A percentile compares a stretch with the other conserved stretches of the same genome.
Conservation (phyloP, 2,329 filamentous ascomycete genomes). For the Aspergillus puulaauensis region DNA sequence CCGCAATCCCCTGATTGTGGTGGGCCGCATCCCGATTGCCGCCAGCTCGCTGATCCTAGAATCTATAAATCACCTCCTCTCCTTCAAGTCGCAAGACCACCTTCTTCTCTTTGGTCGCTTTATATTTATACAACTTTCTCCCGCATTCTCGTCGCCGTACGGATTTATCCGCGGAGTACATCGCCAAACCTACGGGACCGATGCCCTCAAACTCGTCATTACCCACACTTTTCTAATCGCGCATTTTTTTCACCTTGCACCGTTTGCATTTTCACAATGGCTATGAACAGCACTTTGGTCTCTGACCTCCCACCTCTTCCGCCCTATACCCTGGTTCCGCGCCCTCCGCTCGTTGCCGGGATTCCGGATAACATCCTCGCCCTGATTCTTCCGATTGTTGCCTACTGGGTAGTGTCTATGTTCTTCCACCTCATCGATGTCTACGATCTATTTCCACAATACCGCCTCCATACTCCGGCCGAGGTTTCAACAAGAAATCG, state of each 20-base stretch:
- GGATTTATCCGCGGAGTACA: not conserved
- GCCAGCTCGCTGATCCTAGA: conserved; percentile 1
- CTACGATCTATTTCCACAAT: conserved; percentile 82
- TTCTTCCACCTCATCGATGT: conserved; percentile 86
- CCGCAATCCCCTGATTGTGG: conserved; percentile 18
- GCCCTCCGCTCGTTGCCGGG: conserved; percentile 71
- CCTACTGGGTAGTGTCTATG: conserved; percentile 85
- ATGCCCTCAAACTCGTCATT: conserved; percentile 8
- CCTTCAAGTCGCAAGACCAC: not conserved
- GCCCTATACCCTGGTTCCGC: conserved; percentile 69
- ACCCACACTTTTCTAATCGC: conserved; percentile 3
- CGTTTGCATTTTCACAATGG: conserved; percentile 26
- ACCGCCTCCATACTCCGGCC: conserved; percentile 90
- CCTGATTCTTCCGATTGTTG: conserved; percentile 72
- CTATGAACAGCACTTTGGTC: conserved; percentile 34
- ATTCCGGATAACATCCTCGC: conserved; percentile 80
- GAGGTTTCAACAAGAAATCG: conserved; percentile 87
- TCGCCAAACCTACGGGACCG: not conserved
- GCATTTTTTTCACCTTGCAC: conserved; percentile 2
- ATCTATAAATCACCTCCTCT: conserved; percentile 4
- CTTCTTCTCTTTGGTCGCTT: not conserved
- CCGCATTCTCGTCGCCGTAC: not conserved
- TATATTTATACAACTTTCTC: not conserved
- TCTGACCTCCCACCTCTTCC: conserved; percentile 79
- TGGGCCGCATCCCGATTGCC: conserved; percentile 11